phyloP scores from a whole-genome alignment of 345 rosid species.

The Salix purpurea region DNA sequence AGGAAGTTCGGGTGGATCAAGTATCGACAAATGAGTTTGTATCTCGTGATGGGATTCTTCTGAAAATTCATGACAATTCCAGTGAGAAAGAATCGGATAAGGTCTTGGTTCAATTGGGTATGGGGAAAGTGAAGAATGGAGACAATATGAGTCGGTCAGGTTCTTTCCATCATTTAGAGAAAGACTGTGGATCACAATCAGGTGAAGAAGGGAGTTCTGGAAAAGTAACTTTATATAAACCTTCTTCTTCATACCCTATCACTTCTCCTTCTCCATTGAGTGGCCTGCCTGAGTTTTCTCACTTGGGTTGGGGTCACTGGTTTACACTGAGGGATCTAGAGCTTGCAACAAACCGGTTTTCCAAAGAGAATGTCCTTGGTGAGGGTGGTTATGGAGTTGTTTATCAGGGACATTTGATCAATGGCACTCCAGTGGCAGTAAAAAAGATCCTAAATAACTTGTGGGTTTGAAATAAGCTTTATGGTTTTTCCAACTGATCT shows the following conservation, averaged over 20 bases:
- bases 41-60: constrained; percentile 66
- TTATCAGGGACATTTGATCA: constrained; percentile 59
- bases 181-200: constrained; percentile 67
- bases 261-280: constrained; percentile 66
- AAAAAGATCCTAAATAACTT: constrained; percentile 69
- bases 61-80: constrained; percentile 62
- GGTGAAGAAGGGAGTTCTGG: constrained; percentile 69
- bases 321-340: constrained; percentile 78
- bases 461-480: constrained; percentile 37
- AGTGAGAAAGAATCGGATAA: constrained; percentile 69
- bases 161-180: constrained; percentile 51
- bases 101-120: constrained; percentile 74
- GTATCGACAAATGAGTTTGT: constrained; percentile 54
- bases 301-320: constrained; percentile 90
- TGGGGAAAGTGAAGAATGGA: constrained; percentile 61
- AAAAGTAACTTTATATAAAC: constrained; percentile 36
- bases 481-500: background rate
- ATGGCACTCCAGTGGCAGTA: constrained; percentile 70
- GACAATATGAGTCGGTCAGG: constrained; percentile 52
- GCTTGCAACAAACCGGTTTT: constrained; percentile 66
- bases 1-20: constrained; percentile 86
- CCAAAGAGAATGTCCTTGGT: constrained; percentile 66
- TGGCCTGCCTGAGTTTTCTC: constrained; percentile 77
- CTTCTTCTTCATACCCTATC: constrained; percentile 64
- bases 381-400: constrained; percentile 87